These are phyloP conservation scores for Cardamine occulta DNA, from an alignment of 345 rosid species.

Conservation along the genomic window DNA sequence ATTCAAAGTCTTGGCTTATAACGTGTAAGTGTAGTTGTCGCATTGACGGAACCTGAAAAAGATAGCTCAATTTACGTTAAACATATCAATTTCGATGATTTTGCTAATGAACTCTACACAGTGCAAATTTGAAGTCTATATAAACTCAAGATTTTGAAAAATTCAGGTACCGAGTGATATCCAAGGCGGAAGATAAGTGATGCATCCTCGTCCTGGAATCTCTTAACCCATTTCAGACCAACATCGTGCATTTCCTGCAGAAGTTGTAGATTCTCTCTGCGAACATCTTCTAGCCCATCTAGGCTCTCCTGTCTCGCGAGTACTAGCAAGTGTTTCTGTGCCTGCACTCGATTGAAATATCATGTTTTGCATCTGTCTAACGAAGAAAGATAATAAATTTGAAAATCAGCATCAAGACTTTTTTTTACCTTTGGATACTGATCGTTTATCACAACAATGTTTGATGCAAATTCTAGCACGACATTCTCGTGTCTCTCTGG, in stretches of 20 bases:
- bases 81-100: not conserved
- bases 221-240: constrained; percentile 79
- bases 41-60: constrained; percentile 41
- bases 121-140: not conserved
- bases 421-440: constrained; percentile 76
- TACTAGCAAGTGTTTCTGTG: constrained; percentile 74
- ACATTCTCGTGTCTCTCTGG: constrained; percentile 69
- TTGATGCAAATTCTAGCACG: constrained; percentile 62
- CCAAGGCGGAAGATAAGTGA: constrained; percentile 87
- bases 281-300: constrained; percentile 71
- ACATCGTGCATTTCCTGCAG: constrained; percentile 64
- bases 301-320: constrained; percentile 64
- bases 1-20: constrained; percentile 90
- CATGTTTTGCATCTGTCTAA: constrained; percentile 1
- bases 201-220: constrained; percentile 67
- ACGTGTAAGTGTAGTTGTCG: constrained; percentile 91
- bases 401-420: constrained; percentile 3
- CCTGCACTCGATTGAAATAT: constrained; percentile 46
- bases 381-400: not conserved
- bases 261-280: constrained; percentile 61
- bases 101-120: constrained; percentile 1
- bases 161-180: constrained; percentile 71
- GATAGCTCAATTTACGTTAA: not conserved
- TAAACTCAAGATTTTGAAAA: not conserved
- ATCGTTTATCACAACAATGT: constrained; percentile 75